Evolutionary conservation across 257 asterid species (phyloP), one percentile per base, ranked within the genome.

Genomic region (Solanum virginianum): DNA sequence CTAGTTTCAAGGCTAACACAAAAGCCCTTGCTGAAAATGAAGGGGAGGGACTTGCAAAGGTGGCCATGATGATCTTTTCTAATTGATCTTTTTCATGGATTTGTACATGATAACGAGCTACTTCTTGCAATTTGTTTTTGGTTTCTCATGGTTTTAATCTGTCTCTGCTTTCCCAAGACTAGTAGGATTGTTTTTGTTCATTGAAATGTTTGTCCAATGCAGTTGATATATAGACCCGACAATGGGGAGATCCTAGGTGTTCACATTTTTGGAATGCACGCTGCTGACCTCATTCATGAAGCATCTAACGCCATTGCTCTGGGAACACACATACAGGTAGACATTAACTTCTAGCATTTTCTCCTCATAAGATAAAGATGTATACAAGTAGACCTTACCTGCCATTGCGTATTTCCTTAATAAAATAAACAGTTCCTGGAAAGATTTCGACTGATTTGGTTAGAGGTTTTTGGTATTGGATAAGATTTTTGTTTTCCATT

Each of bases 31-130:
- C 97, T 87, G 98, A 95, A 89, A 94, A 95, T 91, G 97, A 95
- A 92, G 97, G 94, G 62, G 98, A 95, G 89, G 98, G 98, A 88
- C 85, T 95, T 85, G 98, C 98, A 85, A 95, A 94, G 97, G 98
- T 95, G 86, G 84, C 82, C 84, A 85, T 39, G 69, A 51, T 70
- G 62, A 81, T 54, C 56, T 54, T 39, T 80, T 84, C 12, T 62
- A 53, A 80, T 57, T 87, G 14, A 24, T 45, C 63, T 49, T 32
- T 54, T 29, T 8, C 86, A 32, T 54, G 65, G 60, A 69, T 51
- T 68, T 36, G 56, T 79, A 10, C 39, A 53, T 41, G 20, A 36
- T 75, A 12, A 36, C 36, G 2, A n/a, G 63, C 54, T n/a, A 56
- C 15, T 54, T 83, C 56, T 53, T 83, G 83, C 71, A 54, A 45